Evolutionary conservation across 495 filamentous ascomycete genomes (phyloP).

Genomic region (Annulohypoxylon moriforme): DNA sequence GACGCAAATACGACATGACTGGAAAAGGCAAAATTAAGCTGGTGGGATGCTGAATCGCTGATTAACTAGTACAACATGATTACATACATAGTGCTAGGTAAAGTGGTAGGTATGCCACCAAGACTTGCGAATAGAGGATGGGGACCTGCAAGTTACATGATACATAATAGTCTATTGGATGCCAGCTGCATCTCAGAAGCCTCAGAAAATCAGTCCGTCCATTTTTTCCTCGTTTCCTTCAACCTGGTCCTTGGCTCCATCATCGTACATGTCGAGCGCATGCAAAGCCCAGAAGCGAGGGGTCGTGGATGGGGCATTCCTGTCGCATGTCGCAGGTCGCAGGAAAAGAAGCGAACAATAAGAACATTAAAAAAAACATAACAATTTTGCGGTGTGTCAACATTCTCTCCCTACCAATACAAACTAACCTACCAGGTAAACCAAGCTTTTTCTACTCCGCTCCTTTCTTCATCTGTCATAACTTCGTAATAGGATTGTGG

Average conservation of each 20-base stretch:
- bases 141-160: constrained; percentile 21
- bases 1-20: constrained; percentile 9
- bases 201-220: constrained; percentile 11
- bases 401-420: not conserved
- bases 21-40: constrained; percentile 18
- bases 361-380: not conserved
- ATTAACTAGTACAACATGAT: not conserved
- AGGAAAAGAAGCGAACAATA: constrained; percentile 1
- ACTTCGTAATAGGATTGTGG: constrained; percentile 29
- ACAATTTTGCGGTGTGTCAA: constrained; percentile 33
- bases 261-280: constrained; percentile 12
- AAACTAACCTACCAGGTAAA: not conserved
- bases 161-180: constrained; percentile 20
- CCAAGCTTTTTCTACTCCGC: not conserved
- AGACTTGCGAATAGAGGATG: not conserved
- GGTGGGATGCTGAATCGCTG: not conserved
- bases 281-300: constrained; percentile 20
- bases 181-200: constrained; percentile 12
- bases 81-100: not conserved
- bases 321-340: not conserved
- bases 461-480: constrained; percentile 28
- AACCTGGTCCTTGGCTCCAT: constrained; percentile 42
- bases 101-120: not conserved
- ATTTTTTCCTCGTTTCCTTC: constrained; percentile 20
- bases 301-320: constrained; percentile 32